These are phyloP conservation scores for Eleusine indica DNA, from an alignment of 176 grass and related monocot genomes.

Conservation along the genomic window DNA sequence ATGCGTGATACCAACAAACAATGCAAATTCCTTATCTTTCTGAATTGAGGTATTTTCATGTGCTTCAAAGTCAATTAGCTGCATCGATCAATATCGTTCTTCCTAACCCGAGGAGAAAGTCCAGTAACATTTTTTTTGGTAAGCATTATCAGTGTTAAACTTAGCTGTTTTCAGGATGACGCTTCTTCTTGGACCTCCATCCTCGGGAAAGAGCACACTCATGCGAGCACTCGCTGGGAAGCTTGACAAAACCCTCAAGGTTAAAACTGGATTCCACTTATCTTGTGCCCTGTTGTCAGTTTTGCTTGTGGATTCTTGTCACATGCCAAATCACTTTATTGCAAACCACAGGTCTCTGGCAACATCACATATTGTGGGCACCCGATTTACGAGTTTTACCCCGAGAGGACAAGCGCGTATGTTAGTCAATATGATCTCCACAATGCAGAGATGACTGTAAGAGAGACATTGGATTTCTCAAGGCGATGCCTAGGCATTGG, in stretches of 20 bases:
- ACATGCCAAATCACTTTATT: neutral
- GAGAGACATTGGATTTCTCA: slow-evolving; percentile 75
- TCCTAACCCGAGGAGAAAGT: neutral
- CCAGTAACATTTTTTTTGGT: neutral
- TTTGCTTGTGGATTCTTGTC: slow-evolving; percentile 2
- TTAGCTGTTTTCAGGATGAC: slow-evolving; percentile 70
- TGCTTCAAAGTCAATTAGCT: neutral
- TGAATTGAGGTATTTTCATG: neutral
- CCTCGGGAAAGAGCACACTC: slow-evolving; percentile 87
- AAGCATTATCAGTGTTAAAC: neutral
- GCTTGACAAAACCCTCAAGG: slow-evolving; percentile 73
- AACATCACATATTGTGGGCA: slow-evolving; percentile 59
- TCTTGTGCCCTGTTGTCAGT: neutral
- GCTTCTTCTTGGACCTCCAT: slow-evolving; percentile 92
- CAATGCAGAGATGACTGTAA: slow-evolving; percentile 74
- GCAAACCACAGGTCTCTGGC: slow-evolving; percentile 51
- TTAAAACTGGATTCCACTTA: slow-evolving; percentile 15
- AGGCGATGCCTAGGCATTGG: slow-evolving; percentile 65
- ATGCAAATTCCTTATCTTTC: neutral
- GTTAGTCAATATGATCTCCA: slow-evolving; percentile 76
- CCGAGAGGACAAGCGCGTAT: slow-evolving; percentile 64
- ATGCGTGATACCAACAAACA: no score
- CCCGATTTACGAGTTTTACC: slow-evolving; percentile 61
- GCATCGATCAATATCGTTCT: neutral
- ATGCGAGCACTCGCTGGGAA: slow-evolving; percentile 80